These are phyloP conservation scores for Colletotrichum sp. DNA, from an alignment of 2,329 filamentous ascomycete genomes.

Conservation along the genomic window DNA sequence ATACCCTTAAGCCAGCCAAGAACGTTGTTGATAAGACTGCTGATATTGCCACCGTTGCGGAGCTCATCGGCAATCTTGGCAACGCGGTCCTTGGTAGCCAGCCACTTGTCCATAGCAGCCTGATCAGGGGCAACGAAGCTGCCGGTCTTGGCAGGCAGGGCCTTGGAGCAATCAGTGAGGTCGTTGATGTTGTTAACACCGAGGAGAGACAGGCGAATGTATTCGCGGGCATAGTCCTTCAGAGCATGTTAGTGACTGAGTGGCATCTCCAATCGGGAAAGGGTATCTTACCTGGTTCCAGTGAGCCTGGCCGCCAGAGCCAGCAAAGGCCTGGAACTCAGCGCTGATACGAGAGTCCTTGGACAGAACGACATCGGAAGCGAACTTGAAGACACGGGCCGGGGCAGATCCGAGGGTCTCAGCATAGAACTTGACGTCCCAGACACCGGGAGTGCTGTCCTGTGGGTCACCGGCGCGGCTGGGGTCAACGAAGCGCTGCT, in stretches of 20 bases:
- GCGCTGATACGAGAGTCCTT: constrained; percentile 36
- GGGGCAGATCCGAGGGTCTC: constrained; percentile 39
- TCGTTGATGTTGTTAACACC: constrained; percentile 62
- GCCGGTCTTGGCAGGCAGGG: constrained; percentile 42
- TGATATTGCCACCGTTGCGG: constrained; percentile 1
- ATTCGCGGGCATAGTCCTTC: constrained; percentile 57
- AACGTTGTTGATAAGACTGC: neutral
- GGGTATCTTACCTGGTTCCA: constrained; percentile 43
- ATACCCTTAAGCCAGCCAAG: constrained; percentile 9
- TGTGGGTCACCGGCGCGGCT: constrained; percentile 48
- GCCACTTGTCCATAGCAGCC: constrained; percentile 12
- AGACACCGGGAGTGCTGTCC: constrained; percentile 56
- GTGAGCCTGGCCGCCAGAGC: constrained; percentile 33
- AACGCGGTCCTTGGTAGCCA: constrained; percentile 41
- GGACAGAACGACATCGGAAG: constrained; percentile 45
- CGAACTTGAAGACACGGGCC: constrained; percentile 43
- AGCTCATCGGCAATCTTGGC: constrained; percentile 40
- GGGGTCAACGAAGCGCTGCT: constrained; percentile 50
- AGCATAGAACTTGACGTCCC: constrained; percentile 58
- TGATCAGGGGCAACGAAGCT: constrained; percentile 23
- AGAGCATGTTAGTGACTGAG: neutral
- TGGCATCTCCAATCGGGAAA: neutral
- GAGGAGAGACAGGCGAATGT: constrained; percentile 58
- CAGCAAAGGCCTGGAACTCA: constrained; percentile 44
- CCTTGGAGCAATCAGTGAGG: constrained; percentile 59